Percentiles rank a stretch among this genome's conserved stretches.
Evolutionary conservation across 2,329 filamentous ascomycete genomes (phyloP).

Genomic region (Madurella mycetomatis): DNA sequence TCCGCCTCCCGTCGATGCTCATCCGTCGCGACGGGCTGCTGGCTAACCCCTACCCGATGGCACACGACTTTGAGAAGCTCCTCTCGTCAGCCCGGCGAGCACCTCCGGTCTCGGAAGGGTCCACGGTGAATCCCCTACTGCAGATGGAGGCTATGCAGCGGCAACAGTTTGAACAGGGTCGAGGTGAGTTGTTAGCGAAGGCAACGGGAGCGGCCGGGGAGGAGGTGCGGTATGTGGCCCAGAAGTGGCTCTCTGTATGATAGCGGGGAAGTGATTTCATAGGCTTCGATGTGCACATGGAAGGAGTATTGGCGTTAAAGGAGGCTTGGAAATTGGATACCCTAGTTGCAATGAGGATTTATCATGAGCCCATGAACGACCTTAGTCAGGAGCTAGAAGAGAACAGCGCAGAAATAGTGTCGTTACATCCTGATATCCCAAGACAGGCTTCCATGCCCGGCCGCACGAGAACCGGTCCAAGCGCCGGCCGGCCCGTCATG

Average conservation of each 20-base stretch:
- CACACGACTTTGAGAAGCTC: slow-evolving; percentile 43
- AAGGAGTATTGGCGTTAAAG: too few relatives aligned
- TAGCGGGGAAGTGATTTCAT: too few relatives aligned
- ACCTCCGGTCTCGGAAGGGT: slow-evolving; percentile 32
- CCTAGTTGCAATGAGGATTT: not conserved
- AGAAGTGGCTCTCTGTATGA: slow-evolving; percentile 5
- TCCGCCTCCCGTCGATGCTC: slow-evolving; percentile 59
- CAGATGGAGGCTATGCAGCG: slow-evolving; percentile 46
- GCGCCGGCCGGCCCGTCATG: too few relatives aligned
- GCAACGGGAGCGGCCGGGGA: slow-evolving; percentile 31
- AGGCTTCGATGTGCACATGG: too few relatives aligned
- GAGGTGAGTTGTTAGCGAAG: slow-evolving; percentile 13
- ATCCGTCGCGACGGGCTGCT: slow-evolving; percentile 51
- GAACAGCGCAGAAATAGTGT: too few relatives aligned
- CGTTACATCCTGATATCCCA: too few relatives aligned
- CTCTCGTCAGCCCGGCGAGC: slow-evolving; percentile 36
- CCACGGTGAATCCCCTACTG: slow-evolving; percentile 42
- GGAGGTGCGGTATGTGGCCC: slow-evolving; percentile 33
- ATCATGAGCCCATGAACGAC: too few relatives aligned
- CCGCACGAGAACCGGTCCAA: too few relatives aligned
- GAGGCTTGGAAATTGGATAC: slow-evolving; percentile 2
- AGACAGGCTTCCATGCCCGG: too few relatives aligned
- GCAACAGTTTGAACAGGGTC: slow-evolving; percentile 40
- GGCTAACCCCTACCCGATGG: slow-evolving; percentile 39
- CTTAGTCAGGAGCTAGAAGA: too few relatives aligned